These are phyloP conservation scores for Paragyromitra xinjiangensis DNA, from an alignment of 495 filamentous ascomycete genomes.

Conservation along the genomic window DNA sequence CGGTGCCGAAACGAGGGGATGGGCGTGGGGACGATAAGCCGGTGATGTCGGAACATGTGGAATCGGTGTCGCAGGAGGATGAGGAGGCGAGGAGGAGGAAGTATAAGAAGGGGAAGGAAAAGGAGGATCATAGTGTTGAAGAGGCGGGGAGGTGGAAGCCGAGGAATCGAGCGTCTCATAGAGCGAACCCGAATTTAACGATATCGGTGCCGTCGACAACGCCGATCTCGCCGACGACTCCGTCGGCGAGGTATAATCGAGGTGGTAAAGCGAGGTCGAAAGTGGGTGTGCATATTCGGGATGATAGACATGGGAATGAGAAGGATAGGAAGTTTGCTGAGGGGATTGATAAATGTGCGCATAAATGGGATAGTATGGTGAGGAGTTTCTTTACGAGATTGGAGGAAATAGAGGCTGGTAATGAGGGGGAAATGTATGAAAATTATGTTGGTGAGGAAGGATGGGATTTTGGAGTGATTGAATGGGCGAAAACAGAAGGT, in stretches of 20 bases:
- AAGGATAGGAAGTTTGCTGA: conserved; percentile 6
- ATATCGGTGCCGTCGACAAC: neutral
- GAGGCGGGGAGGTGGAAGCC: neutral
- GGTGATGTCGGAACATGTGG: neutral
- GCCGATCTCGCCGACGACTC: neutral
- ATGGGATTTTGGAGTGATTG: neutral
- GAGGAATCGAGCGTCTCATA: neutral
- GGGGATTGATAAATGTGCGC: neutral
- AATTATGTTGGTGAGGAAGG: neutral
- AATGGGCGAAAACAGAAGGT: neutral
- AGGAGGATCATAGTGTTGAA: neutral
- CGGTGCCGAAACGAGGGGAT: neutral
- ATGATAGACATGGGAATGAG: conserved; percentile 7
- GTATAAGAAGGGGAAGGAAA: conserved; percentile 6
- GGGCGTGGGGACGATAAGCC: neutral
- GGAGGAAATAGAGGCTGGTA: neutral
- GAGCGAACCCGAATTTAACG: neutral
- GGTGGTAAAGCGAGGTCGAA: neutral
- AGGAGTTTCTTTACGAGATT: neutral
- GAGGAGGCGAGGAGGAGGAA: neutral
- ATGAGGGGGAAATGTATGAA: conserved; percentile 12
- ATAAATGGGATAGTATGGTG: conserved; percentile 6
- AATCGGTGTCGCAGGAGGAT: neutral
- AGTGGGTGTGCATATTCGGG: neutral
- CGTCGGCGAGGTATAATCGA: neutral